Evolutionary conservation across 2,329 filamentous ascomycete genomes (phyloP), one percentile per base, ranked within the genome.

Genomic region (Hypoxylon sp.): DNA sequence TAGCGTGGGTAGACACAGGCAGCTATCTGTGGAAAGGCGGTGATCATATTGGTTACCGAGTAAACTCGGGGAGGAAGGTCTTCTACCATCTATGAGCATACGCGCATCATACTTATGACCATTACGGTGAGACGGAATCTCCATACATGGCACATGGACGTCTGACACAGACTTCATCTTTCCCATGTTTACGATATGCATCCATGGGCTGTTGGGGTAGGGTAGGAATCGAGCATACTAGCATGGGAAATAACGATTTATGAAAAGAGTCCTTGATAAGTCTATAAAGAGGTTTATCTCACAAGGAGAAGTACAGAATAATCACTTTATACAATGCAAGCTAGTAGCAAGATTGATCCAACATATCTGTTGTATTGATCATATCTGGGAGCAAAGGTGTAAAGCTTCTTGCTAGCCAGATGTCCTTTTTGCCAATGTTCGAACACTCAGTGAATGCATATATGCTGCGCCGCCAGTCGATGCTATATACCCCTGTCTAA

Each of bases 381-480:
- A 27, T 25, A 25, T 17, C 50, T 25, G 13, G 30, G 17, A 51
- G 53, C 50, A 57, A 44, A 63, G 46, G 30, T n/a, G 20, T 22
- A 40, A 35, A 42, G 22, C 7, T 37, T 44, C 27, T 22, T 50
- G 49, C 54, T 51, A 33, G 42, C 46, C 46, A 58, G 64, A 55
- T 54, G 50, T 27, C 22, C 40, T 33, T 25, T 37, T 58, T 66
- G 57, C 57, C 46, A 58, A 51, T 60, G 49, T 25, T 55, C 50
- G 50, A 46, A 46, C 51, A 53, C 46, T 53, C 40, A 22, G 13
- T 54, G 49, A 55, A 55, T 65, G 55, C 31, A 64, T 68, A 27
- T 35, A 63, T 67, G 59, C 40, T 67, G 61, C 61, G 61, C 55
- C 66, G 61, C 61, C 66, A 59, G 55, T 53, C 61, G 51, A 69